A percentile compares a stretch with the other conserved stretches of the same genome.
phyloP scores from a whole-genome alignment of 2,329 filamentous ascomycete genomes.

The Penicillium frequentans region DNA sequence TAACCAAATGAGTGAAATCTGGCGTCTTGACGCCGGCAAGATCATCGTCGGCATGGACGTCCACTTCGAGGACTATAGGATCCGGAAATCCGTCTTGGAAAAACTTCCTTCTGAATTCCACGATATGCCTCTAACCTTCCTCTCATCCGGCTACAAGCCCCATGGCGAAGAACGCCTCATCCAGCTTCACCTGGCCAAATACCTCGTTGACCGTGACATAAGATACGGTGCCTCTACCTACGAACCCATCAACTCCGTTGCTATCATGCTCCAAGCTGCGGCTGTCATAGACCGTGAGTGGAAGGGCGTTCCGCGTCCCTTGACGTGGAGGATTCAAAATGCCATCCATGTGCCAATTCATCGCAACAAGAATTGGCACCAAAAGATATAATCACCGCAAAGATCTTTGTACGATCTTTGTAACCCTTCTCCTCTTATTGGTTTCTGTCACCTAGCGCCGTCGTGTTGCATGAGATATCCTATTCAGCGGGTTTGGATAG shows the following conservation, averaged over 20 bases:
- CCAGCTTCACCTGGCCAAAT: constrained; percentile 28
- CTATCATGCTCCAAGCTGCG: constrained; percentile 38
- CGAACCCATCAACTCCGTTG: constrained; percentile 23
- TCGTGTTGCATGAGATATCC: constrained; percentile 20
- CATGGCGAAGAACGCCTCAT: constrained; percentile 22
- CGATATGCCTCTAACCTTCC: constrained; percentile 26
- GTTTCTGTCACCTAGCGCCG: constrained; percentile 14
- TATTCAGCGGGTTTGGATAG: constrained; percentile 7
- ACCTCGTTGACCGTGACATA: constrained; percentile 32
- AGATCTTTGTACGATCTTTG: neutral
- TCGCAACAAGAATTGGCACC: neutral
- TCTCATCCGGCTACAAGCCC: constrained; percentile 20
- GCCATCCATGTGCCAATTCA: constrained; percentile 33
- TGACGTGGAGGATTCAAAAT: constrained; percentile 33
- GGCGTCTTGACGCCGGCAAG: constrained; percentile 30
- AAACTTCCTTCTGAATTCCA: constrained; percentile 27
- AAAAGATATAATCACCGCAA: neutral
- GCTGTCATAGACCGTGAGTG: constrained; percentile 34
- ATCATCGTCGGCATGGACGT: constrained; percentile 34
- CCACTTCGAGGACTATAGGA: constrained; percentile 10
- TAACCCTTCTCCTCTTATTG: neutral
- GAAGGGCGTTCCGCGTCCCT: constrained; percentile 24
- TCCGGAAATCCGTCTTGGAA: constrained; percentile 9
- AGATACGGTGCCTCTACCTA: constrained; percentile 19
- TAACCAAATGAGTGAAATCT: constrained; percentile 17